phyloP scores from a whole-genome alignment of 2,329 filamentous ascomycete species.

The Allantophomopsis cytisporea region DNA sequence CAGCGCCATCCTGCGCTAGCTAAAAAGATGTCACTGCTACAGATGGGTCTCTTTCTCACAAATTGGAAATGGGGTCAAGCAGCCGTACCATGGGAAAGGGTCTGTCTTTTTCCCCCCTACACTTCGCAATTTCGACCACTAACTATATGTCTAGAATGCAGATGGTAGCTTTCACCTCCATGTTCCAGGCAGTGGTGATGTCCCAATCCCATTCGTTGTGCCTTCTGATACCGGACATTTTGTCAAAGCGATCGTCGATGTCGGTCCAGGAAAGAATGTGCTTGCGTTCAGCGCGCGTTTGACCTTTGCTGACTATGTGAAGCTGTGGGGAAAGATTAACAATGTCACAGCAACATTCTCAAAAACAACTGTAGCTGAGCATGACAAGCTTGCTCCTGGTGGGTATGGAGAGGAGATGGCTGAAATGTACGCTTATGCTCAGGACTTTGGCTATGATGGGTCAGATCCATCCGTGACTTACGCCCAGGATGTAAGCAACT shows the following conservation, averaged over 20 bases:
- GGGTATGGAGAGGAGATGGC: constrained; percentile 18
- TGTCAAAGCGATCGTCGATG: constrained; percentile 11
- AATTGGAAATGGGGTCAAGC: no score
- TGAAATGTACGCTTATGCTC: constrained; percentile 20
- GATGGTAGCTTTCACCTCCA: constrained; percentile 5
- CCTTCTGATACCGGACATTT: constrained; percentile 17
- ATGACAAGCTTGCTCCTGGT: constrained; percentile 16
- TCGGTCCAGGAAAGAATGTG: constrained; percentile 8
- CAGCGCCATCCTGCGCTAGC: constrained; percentile 13
- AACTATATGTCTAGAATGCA: constrained; percentile 1
- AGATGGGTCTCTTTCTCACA: constrained; percentile 20
- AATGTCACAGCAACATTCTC: constrained; percentile 4
- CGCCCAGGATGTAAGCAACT: constrained; percentile 7
- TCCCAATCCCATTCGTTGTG: constrained; percentile 13
- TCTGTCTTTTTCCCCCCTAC: no score
- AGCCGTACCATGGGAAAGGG: not conserved
- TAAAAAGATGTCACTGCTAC: constrained; percentile 18
- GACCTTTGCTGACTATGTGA: constrained; percentile 6
- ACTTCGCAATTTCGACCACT: not conserved
- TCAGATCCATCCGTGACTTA: constrained; percentile 13
- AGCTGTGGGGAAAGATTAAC: constrained; percentile 8
- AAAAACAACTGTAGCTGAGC: constrained; percentile 6
- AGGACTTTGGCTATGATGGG: constrained; percentile 22
- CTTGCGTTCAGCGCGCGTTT: constrained; percentile 8
- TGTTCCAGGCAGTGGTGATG: constrained; percentile 4